These are phyloP conservation scores for Starmera pachycereana DNA, from an alignment of 805 yeast genomes.

Conservation along the genomic window DNA sequence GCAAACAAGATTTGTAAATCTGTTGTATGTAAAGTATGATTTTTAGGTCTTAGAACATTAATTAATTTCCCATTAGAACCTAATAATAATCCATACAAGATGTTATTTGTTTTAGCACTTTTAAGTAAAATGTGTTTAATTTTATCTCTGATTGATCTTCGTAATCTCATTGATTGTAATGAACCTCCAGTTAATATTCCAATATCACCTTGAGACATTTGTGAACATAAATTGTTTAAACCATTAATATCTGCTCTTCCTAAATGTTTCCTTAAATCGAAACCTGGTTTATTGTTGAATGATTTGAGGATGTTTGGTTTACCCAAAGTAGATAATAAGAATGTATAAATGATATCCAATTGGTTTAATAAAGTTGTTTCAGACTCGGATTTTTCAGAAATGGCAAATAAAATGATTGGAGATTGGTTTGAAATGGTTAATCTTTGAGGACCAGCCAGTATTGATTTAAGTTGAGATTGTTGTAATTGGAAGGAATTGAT, in stretches of 20 bases:
- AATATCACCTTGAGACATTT: slow-evolving; percentile 43
- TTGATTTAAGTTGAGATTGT: slow-evolving; percentile 30
- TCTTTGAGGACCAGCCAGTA: slow-evolving; percentile 39
- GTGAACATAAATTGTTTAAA: slow-evolving; percentile 50
- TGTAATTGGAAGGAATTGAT: slow-evolving; percentile 53
- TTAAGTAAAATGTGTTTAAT: slow-evolving; percentile 45
- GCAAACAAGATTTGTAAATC: slow-evolving; percentile 71
- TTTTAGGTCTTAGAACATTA: slow-evolving; percentile 63
- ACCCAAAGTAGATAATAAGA: slow-evolving; percentile 74
- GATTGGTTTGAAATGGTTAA: slow-evolving; percentile 51
- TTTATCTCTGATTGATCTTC: slow-evolving; percentile 44
- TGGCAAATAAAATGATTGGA: slow-evolving; percentile 69
- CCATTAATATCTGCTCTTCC: slow-evolving; percentile 69
- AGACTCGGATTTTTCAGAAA: slow-evolving; percentile 42
- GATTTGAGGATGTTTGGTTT: slow-evolving; percentile 63
- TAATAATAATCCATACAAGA: slow-evolving; percentile 69
- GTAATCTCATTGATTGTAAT: slow-evolving; percentile 50
- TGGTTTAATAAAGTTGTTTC: slow-evolving; percentile 47
- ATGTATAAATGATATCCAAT: slow-evolving; percentile 62
- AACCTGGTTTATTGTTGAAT: slow-evolving; percentile 63
- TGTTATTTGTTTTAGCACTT: slow-evolving; percentile 29
- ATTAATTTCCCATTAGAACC: slow-evolving; percentile 55
- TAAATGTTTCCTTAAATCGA: slow-evolving; percentile 67
- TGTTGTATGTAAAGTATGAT: slow-evolving; percentile 70
- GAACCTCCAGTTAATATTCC: slow-evolving; percentile 50